These are phyloP conservation scores for Trametes cingulata DNA, from an alignment of 768 basidiomycete species.

Conservation along the genomic window DNA sequence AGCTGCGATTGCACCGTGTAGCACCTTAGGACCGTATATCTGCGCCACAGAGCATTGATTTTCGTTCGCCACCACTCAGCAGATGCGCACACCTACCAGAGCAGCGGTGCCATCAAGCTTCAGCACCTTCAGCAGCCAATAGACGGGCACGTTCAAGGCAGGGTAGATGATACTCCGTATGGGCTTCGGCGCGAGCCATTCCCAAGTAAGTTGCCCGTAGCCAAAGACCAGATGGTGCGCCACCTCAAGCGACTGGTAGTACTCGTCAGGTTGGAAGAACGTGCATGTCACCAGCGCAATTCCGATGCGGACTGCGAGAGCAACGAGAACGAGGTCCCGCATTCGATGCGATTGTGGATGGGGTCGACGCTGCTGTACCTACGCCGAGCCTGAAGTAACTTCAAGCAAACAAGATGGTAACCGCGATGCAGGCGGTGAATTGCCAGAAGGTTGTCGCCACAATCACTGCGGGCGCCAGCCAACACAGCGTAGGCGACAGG, in stretches of 20 bases:
- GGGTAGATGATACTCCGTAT: slow-evolving; percentile 85
- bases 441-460: not conserved
- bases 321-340: slow-evolving; percentile 2
- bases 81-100: slow-evolving; percentile 55
- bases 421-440: not conserved
- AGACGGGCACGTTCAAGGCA: slow-evolving; percentile 75
- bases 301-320: slow-evolving; percentile 43
- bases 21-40: slow-evolving; percentile 72
- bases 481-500: too few relatives aligned
- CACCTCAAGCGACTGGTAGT: slow-evolving; percentile 91
- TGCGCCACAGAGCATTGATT: slow-evolving; percentile 32
- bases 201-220: slow-evolving; percentile 93
- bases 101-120: slow-evolving; percentile 55
- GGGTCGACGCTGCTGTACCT: too few relatives aligned
- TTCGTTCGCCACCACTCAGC: too few relatives aligned
- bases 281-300: slow-evolving; percentile 75
- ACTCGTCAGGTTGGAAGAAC: slow-evolving; percentile 97
- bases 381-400: too few relatives aligned
- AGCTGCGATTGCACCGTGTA: slow-evolving; percentile 79
- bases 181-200: slow-evolving; percentile 75
- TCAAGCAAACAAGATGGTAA: not conserved
- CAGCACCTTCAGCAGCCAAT: slow-evolving; percentile 62
- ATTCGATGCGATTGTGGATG: not conserved
- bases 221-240: slow-evolving; percentile 89
- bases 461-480: not conserved